Evolutionary conservation across 371 early-diverging fungal species (phyloP).

Genomic region (Mucor indicus): DNA sequence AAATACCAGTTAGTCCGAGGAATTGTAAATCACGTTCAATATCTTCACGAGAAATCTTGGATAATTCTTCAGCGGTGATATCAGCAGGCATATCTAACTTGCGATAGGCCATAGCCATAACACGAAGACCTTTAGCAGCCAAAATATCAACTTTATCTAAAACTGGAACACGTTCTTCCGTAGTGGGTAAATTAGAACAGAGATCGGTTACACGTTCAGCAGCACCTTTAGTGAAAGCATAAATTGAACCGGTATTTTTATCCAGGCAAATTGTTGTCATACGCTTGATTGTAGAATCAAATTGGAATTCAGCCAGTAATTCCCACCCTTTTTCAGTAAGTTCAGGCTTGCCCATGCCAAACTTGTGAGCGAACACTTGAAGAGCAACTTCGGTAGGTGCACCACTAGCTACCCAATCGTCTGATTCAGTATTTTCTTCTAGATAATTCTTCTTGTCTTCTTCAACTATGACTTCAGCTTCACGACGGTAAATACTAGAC

Average conservation of each 20-base stretch:
- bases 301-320: constrained; percentile 68
- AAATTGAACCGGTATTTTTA: constrained; percentile 8
- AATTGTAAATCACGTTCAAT: constrained; percentile 73
- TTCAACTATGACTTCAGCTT: not conserved
- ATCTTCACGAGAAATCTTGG: constrained; percentile 41
- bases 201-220: constrained; percentile 66
- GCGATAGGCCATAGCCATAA: constrained; percentile 64
- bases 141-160: constrained; percentile 20
- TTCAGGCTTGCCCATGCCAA: constrained; percentile 57
- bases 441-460: constrained; percentile 5
- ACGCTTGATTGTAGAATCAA: constrained; percentile 80
- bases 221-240: constrained; percentile 65
- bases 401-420: constrained; percentile 58
- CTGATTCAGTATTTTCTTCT: constrained; percentile 28
- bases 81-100: constrained; percentile 30
- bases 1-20: constrained; percentile 86
- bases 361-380: constrained; percentile 71
- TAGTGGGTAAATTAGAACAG: constrained; percentile 39
- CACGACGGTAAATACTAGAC: constrained; percentile 46
- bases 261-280: constrained; percentile 57
- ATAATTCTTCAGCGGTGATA: constrained; percentile 27
- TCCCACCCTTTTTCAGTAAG: constrained; percentile 49
- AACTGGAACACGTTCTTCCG: constrained; percentile 15
- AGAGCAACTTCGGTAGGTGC: constrained; percentile 74
- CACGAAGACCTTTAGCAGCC: constrained; percentile 47